Evolutionary conservation across 768 basidiomycete genomes (phyloP), one percentile per base, ranked within the genome.

Genomic region (Hygrophoropsis aurantiaca): DNA sequence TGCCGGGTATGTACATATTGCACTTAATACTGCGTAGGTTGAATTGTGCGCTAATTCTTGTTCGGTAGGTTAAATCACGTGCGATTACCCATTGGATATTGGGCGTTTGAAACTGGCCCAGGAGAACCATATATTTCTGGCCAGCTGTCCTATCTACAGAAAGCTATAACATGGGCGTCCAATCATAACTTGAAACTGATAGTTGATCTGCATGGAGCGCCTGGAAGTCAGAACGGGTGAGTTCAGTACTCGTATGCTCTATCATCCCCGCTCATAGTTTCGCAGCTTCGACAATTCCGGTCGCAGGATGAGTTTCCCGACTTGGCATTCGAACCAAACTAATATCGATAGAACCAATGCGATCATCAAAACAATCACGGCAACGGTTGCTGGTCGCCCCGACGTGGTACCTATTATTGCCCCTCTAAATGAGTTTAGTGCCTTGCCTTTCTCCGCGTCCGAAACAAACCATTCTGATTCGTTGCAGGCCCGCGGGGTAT

Each of bases 31-130:
- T 21, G 11, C 27, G 27, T 13, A 43, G 25, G 5, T 38, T 47
- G 20, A 19, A 42, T 35, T 24, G 25, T n/a, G 44, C 23, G 34
- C 46, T 21, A 44, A 46, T 49, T 32, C 33, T 38, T 50, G 51
- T 20, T 42, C 44, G 36, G 15, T 57, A 87, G 88, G 13, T 70
- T 91, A 44, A 92, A 90, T 59, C 88, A 90, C 62, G 85, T 92
- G 46, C 81, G 90, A 38, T 58, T 92, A 32, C 90, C 90, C 13
- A 88, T 94, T 36, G 93, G 91, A 11, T 95, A 89, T 64, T 94
- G 90, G 90, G 90, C 87, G 2, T 91, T 85, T 57, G 90, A 94
- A 47, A 81, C 91, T 30, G 75, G 78, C 18, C 72, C 74, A 11
- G 88, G 88, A 4, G 86, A 92, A 57, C 91, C 90, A 5, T 91